Conservation (phyloP, 139 green algal species). For the Picochlorum sp. region DNA sequence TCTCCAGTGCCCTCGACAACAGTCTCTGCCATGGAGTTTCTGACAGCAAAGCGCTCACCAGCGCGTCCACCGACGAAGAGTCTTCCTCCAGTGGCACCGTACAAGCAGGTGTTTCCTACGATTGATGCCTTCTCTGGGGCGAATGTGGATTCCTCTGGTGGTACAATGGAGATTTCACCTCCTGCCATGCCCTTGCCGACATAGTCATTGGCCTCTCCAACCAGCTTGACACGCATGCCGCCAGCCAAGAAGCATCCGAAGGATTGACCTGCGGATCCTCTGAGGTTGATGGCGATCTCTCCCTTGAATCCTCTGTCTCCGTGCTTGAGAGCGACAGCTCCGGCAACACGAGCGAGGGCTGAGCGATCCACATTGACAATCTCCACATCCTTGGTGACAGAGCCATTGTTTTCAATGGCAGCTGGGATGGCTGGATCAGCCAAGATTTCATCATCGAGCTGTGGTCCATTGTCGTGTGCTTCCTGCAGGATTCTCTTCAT, state of each 20-base stretch:
- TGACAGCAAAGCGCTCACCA: slow-evolving; percentile 71
- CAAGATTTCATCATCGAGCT: slow-evolving; percentile 91
- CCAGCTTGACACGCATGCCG: slow-evolving; percentile 72
- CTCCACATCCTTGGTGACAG: slow-evolving; percentile 39
- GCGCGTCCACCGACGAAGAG: slow-evolving; percentile 89
- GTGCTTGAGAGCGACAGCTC: slow-evolving; percentile 71
- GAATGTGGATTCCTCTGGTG: slow-evolving; percentile 49
- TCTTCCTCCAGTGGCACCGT: slow-evolving; percentile 90
- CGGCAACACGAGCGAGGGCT: slow-evolving; percentile 64
- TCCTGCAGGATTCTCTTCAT: slow-evolving; percentile 35
- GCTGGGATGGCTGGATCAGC: slow-evolving; percentile 65
- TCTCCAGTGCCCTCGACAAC: slow-evolving; percentile 95
- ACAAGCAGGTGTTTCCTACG: slow-evolving; percentile 97
- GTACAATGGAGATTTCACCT: slow-evolving; percentile 86
- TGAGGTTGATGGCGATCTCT: slow-evolving; percentile 65
- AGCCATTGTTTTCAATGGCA: slow-evolving; percentile 41
- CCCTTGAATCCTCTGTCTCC: slow-evolving; percentile 78
- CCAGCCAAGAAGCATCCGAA: slow-evolving; percentile 78
- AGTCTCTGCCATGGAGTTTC: slow-evolving; percentile 85
- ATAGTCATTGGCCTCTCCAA: slow-evolving; percentile 98
- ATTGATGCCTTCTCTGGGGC: slow-evolving; percentile 57
- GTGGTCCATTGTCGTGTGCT: slow-evolving; percentile 66
- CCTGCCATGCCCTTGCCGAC: slow-evolving; percentile 98
- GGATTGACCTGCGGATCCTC: slow-evolving; percentile 74
- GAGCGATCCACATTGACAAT: slow-evolving; percentile 86